Percentiles rank a stretch among this genome's conserved stretches.
Evolutionary conservation across 2,329 filamentous ascomycete species (phyloP).

Genomic region (Podosphaera xanthii): DNA sequence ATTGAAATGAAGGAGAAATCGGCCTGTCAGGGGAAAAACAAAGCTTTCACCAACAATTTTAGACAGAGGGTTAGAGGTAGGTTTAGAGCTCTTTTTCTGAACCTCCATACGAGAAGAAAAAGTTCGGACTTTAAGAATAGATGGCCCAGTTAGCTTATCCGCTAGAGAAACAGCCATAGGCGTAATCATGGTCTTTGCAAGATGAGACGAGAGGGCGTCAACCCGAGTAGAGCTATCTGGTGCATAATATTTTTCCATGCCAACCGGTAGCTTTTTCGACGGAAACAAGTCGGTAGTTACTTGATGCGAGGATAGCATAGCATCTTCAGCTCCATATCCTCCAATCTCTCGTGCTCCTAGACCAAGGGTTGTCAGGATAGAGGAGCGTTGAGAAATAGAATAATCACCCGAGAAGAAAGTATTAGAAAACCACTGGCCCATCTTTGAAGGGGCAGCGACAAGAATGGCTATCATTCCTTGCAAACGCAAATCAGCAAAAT

Average conservation of each 20-base stretch:
- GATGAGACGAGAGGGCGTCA: conserved; percentile 39
- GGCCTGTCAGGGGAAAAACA: conserved; percentile 68
- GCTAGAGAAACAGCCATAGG: conserved; percentile 66
- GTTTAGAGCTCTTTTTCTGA: conserved; percentile 29
- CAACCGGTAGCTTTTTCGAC: conserved; percentile 53
- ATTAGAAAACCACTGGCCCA: conserved; percentile 66
- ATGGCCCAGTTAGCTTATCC: conserved; percentile 56
- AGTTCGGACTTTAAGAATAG: conserved; percentile 68
- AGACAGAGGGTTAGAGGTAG: conserved; percentile 57
- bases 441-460: conserved; percentile 48
- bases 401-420: conserved; percentile 85
- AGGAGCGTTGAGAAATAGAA: conserved; percentile 62
- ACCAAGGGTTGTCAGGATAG: conserved; percentile 62
- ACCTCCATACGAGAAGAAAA: conserved; percentile 60
- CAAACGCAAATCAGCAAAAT: conserved; percentile 52
- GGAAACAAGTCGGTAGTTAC: conserved; percentile 33
- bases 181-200: conserved; percentile 52
- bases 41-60: conserved; percentile 52
- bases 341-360: conserved; percentile 67
- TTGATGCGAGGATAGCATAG: conserved; percentile 14
- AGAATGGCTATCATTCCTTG: conserved; percentile 68
- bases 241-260: conserved; percentile 33
- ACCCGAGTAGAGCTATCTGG: conserved; percentile 21
- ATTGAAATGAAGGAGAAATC: conserved; percentile 45
- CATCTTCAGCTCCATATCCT: conserved; percentile 34